A percentile compares a stretch with the other conserved stretches of the same genome.
Evolutionary conservation across 73 alveolate species (phyloP).

Genomic region (Loxodes magnus): DNA sequence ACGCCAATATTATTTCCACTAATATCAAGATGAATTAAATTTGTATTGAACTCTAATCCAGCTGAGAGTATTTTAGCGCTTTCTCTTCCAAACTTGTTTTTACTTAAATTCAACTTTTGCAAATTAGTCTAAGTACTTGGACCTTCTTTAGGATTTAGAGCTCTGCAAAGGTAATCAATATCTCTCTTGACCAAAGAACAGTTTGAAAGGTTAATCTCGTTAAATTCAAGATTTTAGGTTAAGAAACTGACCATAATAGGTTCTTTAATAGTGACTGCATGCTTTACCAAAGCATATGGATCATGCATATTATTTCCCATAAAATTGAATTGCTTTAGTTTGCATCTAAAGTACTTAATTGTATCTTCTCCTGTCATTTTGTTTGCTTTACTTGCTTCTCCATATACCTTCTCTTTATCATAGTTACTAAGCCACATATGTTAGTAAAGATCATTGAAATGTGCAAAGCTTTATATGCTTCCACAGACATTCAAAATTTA

Average conservation of each 20-base stretch:
- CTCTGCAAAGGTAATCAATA: not conserved
- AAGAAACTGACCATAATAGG: conserved; percentile 6
- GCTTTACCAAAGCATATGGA: conserved; percentile 23
- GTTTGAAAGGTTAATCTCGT: conserved; percentile 15
- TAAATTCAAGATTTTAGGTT: conserved; percentile 6
- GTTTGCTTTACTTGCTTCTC: conserved; percentile 46
- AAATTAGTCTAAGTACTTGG: not conserved
- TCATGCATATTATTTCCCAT: conserved; percentile 34
- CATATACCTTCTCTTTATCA: conserved; percentile 74
- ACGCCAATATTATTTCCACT: conserved; percentile 49
- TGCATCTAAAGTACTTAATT: conserved; percentile 50
- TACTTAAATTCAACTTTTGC: conserved; percentile 23
- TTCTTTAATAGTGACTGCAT: conserved; percentile 13
- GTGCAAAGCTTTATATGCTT: conserved; percentile 20
- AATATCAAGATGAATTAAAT: conserved; percentile 43
- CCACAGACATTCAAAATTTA: conserved; percentile 30
- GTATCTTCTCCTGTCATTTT: conserved; percentile 60
- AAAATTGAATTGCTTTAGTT: conserved; percentile 48
- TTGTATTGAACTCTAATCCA: conserved; percentile 28
- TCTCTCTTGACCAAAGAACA: conserved; percentile 31
- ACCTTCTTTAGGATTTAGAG: not conserved
- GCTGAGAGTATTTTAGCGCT: not conserved
- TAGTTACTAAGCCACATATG: conserved; percentile 62
- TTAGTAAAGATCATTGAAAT: conserved; percentile 29
- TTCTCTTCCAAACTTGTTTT: not conserved